Percentiles rank a stretch among this genome's conserved stretches.
phyloP scores from a whole-genome alignment of 768 basidiomycete species.

The Psilocybe tampanensis region DNA sequence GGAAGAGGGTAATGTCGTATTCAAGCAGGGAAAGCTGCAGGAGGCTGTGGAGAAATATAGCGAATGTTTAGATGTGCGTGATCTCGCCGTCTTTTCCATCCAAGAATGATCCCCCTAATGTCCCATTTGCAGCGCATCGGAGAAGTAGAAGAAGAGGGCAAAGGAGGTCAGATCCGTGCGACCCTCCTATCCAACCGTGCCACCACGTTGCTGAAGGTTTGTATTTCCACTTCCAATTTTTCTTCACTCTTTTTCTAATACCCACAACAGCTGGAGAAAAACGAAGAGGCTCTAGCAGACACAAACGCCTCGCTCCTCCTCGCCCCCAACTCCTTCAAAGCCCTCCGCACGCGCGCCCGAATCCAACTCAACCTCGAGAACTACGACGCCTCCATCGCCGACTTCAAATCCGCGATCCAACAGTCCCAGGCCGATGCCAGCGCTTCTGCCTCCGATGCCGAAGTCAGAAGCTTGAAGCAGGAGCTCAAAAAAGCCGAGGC shows the following conservation, averaged over 20 bases:
- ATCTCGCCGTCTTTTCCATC: not conserved
- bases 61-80: slow-evolving; percentile 67
- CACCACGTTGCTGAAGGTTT: slow-evolving; percentile 76
- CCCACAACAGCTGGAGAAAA: slow-evolving; percentile 53
- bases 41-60: slow-evolving; percentile 73
- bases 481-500: slow-evolving; percentile 85
- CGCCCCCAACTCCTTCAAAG: slow-evolving; percentile 75
- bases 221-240: not conserved
- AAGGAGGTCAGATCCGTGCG: slow-evolving; percentile 81
- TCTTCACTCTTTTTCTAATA: slow-evolving; percentile 11
- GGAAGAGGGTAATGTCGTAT: slow-evolving; percentile 81
- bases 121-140: slow-evolving; percentile 58
- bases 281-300: slow-evolving; percentile 72
- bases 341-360: slow-evolving; percentile 83
- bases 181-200: slow-evolving; percentile 84
- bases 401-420: slow-evolving; percentile 82
- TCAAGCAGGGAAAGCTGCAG: slow-evolving; percentile 59
- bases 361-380: slow-evolving; percentile 75
- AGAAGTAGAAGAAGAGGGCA: slow-evolving; percentile 65
- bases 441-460: slow-evolving; percentile 53
- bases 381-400: slow-evolving; percentile 68
- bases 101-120: not conserved
- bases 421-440: slow-evolving; percentile 65
- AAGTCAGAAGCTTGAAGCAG: slow-evolving; percentile 57
- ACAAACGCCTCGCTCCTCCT: slow-evolving; percentile 68